Evolutionary conservation across 345 rosid species (phyloP).

Genomic region (Salix udensis): DNA sequence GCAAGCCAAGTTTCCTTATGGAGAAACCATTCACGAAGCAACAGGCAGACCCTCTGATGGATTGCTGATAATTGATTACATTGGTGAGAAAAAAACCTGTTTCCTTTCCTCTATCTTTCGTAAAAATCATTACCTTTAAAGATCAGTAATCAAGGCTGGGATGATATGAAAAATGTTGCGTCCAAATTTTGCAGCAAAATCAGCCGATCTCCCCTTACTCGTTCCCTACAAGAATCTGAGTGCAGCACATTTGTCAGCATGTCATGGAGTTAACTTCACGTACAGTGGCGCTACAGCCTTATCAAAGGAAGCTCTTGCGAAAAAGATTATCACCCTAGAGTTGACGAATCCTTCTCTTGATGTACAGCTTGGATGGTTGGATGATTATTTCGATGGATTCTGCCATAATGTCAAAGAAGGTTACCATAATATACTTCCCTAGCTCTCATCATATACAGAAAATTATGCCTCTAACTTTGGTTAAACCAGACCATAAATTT

Average conservation of each 20-base stretch:
- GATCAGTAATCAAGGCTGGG: no score
- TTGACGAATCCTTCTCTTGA: background rate
- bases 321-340: background rate
- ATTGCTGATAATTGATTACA: background rate
- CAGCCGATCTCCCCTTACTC: slow-evolving; percentile 2
- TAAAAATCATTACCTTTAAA: no score
- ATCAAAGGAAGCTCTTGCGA: background rate
- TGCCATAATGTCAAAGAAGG: background rate
- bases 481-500: no score
- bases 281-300: slow-evolving; percentile 4
- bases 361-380: background rate
- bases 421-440: no score
- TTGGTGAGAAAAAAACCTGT: background rate
- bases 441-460: no score
- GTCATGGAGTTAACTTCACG: slow-evolving; percentile 2
- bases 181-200: slow-evolving; percentile 1
- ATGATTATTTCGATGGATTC: background rate
- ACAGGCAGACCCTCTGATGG: background rate
- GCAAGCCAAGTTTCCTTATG: background rate
- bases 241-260: background rate
- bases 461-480: no score
- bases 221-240: background rate
- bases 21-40: background rate
- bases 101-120: no score
- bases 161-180: background rate